Conservation (phyloP, 2,329 filamentous ascomycete genomes). For the Alternaria triticina region DNA sequence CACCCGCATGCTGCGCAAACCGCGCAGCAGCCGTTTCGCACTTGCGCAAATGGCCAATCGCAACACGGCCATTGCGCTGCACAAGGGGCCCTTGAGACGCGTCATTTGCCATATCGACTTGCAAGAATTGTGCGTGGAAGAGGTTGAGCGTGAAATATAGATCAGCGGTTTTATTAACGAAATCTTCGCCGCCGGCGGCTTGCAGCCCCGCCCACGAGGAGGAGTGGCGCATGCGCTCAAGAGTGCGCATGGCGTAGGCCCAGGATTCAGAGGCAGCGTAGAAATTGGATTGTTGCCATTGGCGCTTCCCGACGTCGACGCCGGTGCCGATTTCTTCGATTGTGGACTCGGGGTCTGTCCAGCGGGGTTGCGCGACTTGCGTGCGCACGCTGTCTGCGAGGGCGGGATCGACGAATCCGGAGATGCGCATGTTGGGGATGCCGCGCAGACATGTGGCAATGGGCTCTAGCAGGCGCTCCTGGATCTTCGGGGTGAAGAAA, state of each 20-base stretch:
- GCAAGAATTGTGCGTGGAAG: slow-evolving; percentile 29
- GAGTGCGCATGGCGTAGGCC: slow-evolving; percentile 31
- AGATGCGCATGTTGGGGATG: slow-evolving; percentile 24
- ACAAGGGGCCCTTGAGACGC: background rate
- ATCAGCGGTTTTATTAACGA: slow-evolving; percentile 32
- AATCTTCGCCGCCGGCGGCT: slow-evolving; percentile 27
- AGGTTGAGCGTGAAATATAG: slow-evolving; percentile 35
- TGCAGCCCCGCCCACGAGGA: slow-evolving; percentile 31
- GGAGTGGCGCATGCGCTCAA: slow-evolving; percentile 37
- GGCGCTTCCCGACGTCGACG: slow-evolving; percentile 35
- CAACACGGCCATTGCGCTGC: slow-evolving; percentile 20
- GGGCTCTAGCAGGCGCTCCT: slow-evolving; percentile 26
- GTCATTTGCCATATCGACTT: slow-evolving; percentile 29
- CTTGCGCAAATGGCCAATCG: slow-evolving; percentile 25
- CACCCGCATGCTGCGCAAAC: slow-evolving; percentile 31
- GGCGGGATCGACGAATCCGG: slow-evolving; percentile 20
- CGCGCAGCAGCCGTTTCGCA: slow-evolving; percentile 30
- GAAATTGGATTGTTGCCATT: slow-evolving; percentile 34
- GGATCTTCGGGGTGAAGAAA: slow-evolving; percentile 25
- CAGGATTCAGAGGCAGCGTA: slow-evolving; percentile 28
- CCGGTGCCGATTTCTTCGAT: slow-evolving; percentile 33
- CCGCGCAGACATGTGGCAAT: slow-evolving; percentile 28
- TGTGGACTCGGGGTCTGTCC: slow-evolving; percentile 30
- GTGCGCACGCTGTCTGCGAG: slow-evolving; percentile 18
- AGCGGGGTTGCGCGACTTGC: slow-evolving; percentile 29